Evolutionary conservation across 257 asterid genomes (phyloP), one percentile per base, ranked within the genome.

Genomic region (Penstemon newberryi): DNA sequence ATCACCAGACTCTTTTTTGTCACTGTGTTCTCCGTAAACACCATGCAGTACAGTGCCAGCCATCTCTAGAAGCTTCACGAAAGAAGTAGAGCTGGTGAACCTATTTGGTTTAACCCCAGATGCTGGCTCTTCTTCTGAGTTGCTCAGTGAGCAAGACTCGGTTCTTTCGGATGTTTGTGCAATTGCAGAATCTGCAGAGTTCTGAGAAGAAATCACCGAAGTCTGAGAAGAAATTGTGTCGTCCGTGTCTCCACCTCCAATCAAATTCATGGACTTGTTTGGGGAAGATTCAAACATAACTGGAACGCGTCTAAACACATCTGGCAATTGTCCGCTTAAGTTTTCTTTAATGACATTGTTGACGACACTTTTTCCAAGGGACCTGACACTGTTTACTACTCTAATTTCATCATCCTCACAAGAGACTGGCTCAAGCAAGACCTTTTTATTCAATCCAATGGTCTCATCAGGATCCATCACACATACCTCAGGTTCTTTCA

Each of bases 121-220:
- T 38, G 75, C 18, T 10, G 74, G 77, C 76, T 77, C 88, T 73
- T 77, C 82, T 82, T 79, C 88, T 25, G 83, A 75, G 74, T 87
- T 80, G 77, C 81, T 74, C 51, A 45, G 75, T 19, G 74, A 74
- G 85, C 83, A 74, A 64, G 87, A 75, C 57, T 84, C 86, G 52
- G 70, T 78, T 70, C 68, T 88, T 74, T 81, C 86, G 5, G 82
- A 72, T 42, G 80, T 70, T 67, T 75, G 92, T 66, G 77, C 79
- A 70, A 64, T 56, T 60, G 81, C 78, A 49, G 82, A 83, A 70
- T 81, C 82, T 51, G 77, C 63, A 42, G 96, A 89, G 76, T 78
- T 83, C 70, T 87, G 95, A 71, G 96, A 81, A 56, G 89, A 88
- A 78, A 75, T 83, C 61, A 77, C 89, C 19, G 86, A 82, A 73